Evolutionary conservation across 495 filamentous ascomycete species (phyloP).

Genomic region (Lasiosphaeria ovina): DNA sequence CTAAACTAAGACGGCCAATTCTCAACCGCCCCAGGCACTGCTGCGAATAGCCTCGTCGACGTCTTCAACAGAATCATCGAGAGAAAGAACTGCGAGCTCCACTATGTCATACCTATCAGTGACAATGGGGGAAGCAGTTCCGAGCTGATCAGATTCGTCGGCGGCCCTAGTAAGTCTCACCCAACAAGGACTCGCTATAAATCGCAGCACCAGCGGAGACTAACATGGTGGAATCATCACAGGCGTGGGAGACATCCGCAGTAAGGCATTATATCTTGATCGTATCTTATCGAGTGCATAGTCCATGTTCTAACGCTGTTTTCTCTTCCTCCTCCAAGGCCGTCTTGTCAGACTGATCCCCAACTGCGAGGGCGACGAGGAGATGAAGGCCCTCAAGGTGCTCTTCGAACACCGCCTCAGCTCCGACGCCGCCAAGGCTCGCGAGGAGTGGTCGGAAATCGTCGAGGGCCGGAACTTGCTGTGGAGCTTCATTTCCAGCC

Average conservation of each 20-base stretch:
- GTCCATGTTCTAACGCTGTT: too few relatives aligned
- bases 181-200: background rate
- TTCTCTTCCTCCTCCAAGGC: constrained; percentile 36
- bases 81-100: constrained; percentile 66
- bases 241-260: constrained; percentile 88
- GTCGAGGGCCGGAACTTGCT: constrained; percentile 74
- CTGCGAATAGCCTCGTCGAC: constrained; percentile 90
- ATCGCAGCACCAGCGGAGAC: background rate
- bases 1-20: background rate
- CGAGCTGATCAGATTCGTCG: constrained; percentile 88
- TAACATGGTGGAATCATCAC: background rate
- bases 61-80: constrained; percentile 76
- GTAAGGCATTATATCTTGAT: constrained; percentile 47
- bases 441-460: constrained; percentile 81
- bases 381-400: constrained; percentile 68
- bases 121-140: constrained; percentile 94
- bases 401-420: constrained; percentile 86
- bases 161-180: constrained; percentile 61
- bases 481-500: constrained; percentile 72
- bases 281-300: too few relatives aligned
- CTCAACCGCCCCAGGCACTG: constrained; percentile 56
- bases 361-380: constrained; percentile 50
- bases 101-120: constrained; percentile 88
- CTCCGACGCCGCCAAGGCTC: constrained; percentile 49
- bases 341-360: constrained; percentile 91